Evolutionary conservation across 2,329 filamentous ascomycete genomes (phyloP).

Genomic region (Sclerotinia glacialis): DNA sequence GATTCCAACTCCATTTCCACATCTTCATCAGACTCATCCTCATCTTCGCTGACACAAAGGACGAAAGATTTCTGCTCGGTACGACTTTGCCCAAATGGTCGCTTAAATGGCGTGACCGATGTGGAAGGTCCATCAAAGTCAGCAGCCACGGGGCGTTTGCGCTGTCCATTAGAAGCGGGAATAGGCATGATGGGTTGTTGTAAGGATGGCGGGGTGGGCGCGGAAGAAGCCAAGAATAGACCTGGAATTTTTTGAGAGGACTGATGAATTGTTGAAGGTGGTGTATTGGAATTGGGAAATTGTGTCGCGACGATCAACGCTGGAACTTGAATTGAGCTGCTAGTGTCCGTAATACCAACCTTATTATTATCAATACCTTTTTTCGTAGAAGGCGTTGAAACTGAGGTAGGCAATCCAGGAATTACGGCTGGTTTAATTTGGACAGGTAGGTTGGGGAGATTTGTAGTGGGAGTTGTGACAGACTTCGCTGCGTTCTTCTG

Average conservation of each 20-base stretch:
- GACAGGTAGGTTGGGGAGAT: conserved; percentile 1
- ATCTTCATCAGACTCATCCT: conserved; percentile 58
- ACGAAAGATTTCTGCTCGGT: conserved; percentile 63
- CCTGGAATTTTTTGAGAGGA: conserved; percentile 29
- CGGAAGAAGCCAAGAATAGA: conserved; percentile 35
- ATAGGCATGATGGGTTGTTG: conserved; percentile 4
- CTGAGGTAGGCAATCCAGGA: background rate
- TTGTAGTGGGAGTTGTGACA: conserved; percentile 19
- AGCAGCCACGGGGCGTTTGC: conserved; percentile 64
- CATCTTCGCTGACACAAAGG: conserved; percentile 81
- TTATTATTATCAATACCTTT: conserved; percentile 1
- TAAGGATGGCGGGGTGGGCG: conserved; percentile 19
- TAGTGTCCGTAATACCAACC: background rate
- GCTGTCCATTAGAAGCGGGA: conserved; percentile 26
- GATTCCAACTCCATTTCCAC: conserved; percentile 63
- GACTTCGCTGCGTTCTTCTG: conserved; percentile 41
- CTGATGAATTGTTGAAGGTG: conserved; percentile 12
- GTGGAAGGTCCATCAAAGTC: conserved; percentile 62
- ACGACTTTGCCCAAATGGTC: conserved; percentile 59
- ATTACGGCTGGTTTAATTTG: conserved; percentile 13
- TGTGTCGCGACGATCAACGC: conserved; percentile 7
- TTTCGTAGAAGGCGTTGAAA: conserved; percentile 1
- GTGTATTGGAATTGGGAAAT: background rate
- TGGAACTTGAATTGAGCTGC: conserved; percentile 3
- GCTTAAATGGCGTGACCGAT: conserved; percentile 43